A percentile compares a stretch with the other conserved stretches of the same genome.
phyloP scores from a whole-genome alignment of 2,329 filamentous ascomycete genomes.

The Pezicula radicicola region DNA sequence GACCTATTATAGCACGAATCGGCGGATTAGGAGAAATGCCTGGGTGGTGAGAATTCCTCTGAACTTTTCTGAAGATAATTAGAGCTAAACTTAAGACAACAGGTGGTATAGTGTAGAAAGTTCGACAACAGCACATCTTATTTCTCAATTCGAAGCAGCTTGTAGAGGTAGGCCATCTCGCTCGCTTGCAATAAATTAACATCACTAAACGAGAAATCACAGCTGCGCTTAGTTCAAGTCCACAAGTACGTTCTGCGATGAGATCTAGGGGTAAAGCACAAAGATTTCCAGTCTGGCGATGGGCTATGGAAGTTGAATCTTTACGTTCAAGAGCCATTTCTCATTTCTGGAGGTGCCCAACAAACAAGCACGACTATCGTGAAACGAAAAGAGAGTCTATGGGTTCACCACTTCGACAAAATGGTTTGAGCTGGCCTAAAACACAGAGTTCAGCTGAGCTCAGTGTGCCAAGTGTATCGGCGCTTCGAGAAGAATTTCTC shows the following conservation, averaged over 20 bases:
- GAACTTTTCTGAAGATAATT: too few relatives aligned
- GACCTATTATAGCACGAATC: neutral
- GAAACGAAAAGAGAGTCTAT: neutral
- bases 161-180: neutral
- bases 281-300: neutral
- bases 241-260: neutral
- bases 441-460: neutral
- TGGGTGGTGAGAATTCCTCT: neutral
- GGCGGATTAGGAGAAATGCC: neutral
- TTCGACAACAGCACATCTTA: neutral
- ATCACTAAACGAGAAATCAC: neutral
- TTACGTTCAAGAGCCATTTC: neutral
- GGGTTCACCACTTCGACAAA: neutral
- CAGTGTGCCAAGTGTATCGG: neutral
- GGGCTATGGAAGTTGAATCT: neutral
- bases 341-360: neutral
- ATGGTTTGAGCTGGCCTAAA: neutral
- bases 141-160: neutral
- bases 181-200: too few relatives aligned
- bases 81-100: neutral
- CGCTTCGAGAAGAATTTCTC: neutral
- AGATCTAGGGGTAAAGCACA: neutral
- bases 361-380: neutral
- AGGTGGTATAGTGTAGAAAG: slow-evolving; percentile 1
- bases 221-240: neutral